phyloP scores from a whole-genome alignment of 1,284 basidiomycete genomes.

The Rhodotorula glutinis region DNA sequence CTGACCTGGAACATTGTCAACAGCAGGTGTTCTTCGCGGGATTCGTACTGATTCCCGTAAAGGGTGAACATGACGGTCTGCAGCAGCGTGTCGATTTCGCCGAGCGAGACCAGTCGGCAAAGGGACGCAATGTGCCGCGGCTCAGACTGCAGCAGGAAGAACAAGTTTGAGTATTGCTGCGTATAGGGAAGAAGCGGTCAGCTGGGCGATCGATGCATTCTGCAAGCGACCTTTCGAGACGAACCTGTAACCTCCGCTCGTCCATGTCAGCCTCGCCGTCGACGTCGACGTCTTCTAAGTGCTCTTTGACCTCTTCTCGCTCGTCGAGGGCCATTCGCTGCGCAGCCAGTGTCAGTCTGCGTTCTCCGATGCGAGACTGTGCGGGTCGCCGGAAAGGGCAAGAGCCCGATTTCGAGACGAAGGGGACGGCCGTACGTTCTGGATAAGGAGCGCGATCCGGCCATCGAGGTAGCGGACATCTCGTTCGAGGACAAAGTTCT shows the following conservation, averaged over 20 bases:
- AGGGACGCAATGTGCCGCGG: constrained; percentile 93
- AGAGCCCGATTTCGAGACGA: neutral
- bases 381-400: too few relatives aligned
- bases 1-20: constrained; percentile 89
- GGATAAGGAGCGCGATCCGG: constrained; percentile 93
- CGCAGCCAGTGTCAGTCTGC: neutral
- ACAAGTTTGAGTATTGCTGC: constrained; percentile 95
- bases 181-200: neutral
- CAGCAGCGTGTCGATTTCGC: constrained; percentile 96
- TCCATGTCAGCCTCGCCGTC: constrained; percentile 58
- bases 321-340: constrained; percentile 48
- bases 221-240: too few relatives aligned
- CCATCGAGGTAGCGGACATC: constrained; percentile 98
- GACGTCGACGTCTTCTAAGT: constrained; percentile 87
- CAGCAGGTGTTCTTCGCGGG: constrained; percentile 93
- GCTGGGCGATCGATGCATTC: neutral
- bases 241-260: constrained; percentile 70
- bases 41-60: constrained; percentile 99
- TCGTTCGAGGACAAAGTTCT: constrained; percentile 97
- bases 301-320: constrained; percentile 81
- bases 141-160: constrained; percentile 96
- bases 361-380: neutral
- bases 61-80: constrained; percentile 99
- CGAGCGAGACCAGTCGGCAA: constrained; percentile 91
- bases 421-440: constrained; percentile 66